Evolutionary conservation across 495 filamentous ascomycete species (phyloP).

Genomic region (Neurospora pannonica): DNA sequence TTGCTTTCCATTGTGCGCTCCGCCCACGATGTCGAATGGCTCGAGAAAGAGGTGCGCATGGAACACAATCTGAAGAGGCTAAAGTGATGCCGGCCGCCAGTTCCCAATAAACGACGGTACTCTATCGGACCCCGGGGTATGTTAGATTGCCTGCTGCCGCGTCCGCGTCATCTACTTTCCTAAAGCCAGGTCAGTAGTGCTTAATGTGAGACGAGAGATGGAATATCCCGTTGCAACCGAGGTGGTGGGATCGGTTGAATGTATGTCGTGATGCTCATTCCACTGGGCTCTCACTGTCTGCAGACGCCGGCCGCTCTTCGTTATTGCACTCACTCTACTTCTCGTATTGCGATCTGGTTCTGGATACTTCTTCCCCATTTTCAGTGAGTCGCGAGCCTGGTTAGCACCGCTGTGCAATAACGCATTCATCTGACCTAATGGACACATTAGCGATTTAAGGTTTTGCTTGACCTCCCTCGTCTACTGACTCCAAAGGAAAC

Average conservation of each 20-base stretch:
- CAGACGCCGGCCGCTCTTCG: background rate
- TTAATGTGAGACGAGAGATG: background rate
- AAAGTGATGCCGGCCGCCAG: background rate
- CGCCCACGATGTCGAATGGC: background rate
- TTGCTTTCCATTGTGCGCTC: background rate
- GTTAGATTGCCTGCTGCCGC: background rate
- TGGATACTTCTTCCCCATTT: background rate
- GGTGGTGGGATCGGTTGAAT: background rate
- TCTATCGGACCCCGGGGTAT: background rate
- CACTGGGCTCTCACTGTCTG: background rate
- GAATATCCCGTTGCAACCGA: background rate
- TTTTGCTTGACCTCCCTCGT: background rate
- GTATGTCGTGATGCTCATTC: background rate
- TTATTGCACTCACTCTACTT: background rate
- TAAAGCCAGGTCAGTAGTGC: background rate
- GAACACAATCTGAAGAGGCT: background rate
- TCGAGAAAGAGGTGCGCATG: background rate
- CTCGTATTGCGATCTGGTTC: background rate
- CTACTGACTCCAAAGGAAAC: background rate
- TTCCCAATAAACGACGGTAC: background rate
- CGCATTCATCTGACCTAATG: background rate
- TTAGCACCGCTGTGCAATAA: background rate
- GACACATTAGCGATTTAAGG: background rate
- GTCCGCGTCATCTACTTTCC: background rate
- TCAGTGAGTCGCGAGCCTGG: background rate